These are phyloP conservation scores for Otatea glauca DNA, from an alignment of 176 grass and related monocot species.

Conservation along the genomic window DNA sequence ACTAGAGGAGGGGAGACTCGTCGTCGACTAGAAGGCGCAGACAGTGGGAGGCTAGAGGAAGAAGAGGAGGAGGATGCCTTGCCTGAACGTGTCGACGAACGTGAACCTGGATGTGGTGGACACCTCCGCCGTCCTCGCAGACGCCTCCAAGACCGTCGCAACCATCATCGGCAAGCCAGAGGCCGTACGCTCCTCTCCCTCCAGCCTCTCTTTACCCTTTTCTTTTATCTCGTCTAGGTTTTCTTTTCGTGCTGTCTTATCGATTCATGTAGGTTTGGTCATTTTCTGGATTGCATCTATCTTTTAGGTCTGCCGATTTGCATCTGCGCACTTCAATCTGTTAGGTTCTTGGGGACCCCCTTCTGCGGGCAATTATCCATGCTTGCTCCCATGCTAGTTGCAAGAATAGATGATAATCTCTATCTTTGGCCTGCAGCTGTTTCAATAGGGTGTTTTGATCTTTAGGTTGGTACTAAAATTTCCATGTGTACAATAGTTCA, in stretches of 20 bases:
- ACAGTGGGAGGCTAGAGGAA: too few species aligned
- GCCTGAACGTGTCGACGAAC: slow-evolving; percentile 86
- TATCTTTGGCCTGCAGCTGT: background rate
- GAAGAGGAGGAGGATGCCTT: slow-evolving; percentile 65
- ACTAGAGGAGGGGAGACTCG: too few species aligned
- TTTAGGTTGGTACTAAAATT: background rate
- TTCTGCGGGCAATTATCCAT: background rate
- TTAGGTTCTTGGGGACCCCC: background rate
- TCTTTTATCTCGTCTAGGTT: background rate
- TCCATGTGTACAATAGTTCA: background rate
- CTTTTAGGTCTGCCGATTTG: background rate
- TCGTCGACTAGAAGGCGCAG: too few species aligned
- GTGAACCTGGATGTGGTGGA: slow-evolving; percentile 79
- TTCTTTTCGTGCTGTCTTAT: background rate
- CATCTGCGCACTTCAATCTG: background rate
- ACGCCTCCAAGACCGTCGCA: slow-evolving; percentile 64
- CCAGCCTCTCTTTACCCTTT: background rate
- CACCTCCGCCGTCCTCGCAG: slow-evolving; percentile 75
- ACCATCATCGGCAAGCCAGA: slow-evolving; percentile 86
- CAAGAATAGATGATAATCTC: background rate
- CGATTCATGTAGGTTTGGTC: background rate
- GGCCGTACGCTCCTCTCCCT: slow-evolving; percentile 47
- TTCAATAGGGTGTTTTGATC: background rate
- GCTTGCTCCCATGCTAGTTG: background rate
- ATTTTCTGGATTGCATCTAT: background rate